Base-by-base conservation (phyloP, 2,329 filamentous ascomycete genomes). In the Penicillium sp. region DNA sequence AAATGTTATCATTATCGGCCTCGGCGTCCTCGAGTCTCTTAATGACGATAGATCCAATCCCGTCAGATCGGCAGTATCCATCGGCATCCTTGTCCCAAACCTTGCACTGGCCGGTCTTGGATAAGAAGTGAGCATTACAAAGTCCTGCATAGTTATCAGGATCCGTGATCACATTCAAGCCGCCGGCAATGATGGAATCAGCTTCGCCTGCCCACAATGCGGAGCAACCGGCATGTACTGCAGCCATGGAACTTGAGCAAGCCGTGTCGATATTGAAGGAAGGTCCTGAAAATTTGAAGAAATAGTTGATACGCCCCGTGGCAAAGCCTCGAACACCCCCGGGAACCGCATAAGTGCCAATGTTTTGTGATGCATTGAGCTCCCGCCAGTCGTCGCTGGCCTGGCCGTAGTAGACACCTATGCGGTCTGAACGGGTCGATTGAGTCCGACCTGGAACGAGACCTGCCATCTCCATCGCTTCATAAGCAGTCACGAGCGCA, bases 381-480 rank as follows among this genome's bases (percentile, higher is more conserved):
- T 87, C 88, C 90, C 73, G 71, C 44, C 73, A 76, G 44, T 92
- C 69, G 45, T 92, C 88, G 21, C 86, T 89, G 0, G 89, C 88
- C 69, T 89, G 87, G 45, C 90, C 90, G 67, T 90, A 91, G 71
- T 89, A 92, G 0, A 87, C 90, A 31, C 89, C 90, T 41, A 92
- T 86, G 5, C 85, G 81, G 71, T 85, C 78, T 3, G 82, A 75
- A 67, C 85, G 83, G 3, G 87, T 90, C 0, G 88, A 89, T 0
- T 87, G 83, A 0, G 88, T 90, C 44, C 88, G 81, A 75, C 90
- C 88, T 0, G 88, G 86, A 7, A 91, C 87, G 70, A 90, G 70
- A 89, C 91, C 91, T 23, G 89, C 87, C 86, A 89, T 90, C 73
- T 95, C 91, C 48, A 94, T 80, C 0, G 91, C 91, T 71, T 93